Evolutionary conservation across 129 eudicot genomes (phyloP).

Genomic region (Arctium lappa): DNA sequence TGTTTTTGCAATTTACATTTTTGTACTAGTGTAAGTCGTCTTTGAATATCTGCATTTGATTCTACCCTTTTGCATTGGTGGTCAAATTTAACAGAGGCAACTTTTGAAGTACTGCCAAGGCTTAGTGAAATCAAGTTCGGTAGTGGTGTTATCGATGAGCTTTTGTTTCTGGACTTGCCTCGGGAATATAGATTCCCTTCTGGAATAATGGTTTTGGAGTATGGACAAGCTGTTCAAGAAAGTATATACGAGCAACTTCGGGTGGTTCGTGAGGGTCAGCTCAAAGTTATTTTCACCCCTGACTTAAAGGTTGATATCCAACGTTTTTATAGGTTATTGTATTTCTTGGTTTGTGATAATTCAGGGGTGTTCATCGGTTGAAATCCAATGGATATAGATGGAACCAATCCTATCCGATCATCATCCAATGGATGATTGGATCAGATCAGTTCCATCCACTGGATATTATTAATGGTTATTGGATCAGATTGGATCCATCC

Average conservation of each 20-base stretch:
- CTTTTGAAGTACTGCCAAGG: conserved; percentile 92
- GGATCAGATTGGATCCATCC: too few species aligned
- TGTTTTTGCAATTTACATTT: not conserved
- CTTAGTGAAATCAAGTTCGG: conserved; percentile 88
- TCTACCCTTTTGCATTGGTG: conserved; percentile 8
- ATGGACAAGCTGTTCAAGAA: conserved; percentile 91
- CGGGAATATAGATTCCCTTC: conserved; percentile 70
- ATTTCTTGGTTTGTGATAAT: not conserved
- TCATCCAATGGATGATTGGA: too few species aligned
- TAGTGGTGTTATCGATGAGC: conserved; percentile 90
- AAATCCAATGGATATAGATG: too few species aligned
- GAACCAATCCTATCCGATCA: too few species aligned
- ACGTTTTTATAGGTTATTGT: not conserved
- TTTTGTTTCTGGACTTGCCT: conserved; percentile 80
- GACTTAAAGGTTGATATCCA: conserved; percentile 63
- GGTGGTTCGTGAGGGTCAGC: conserved; percentile 96
- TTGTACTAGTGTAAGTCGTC: not conserved
- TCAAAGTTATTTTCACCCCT: conserved; percentile 73
- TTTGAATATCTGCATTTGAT: conserved; percentile 3
- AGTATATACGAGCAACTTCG: conserved; percentile 96
- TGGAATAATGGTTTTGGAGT: conserved; percentile 91
- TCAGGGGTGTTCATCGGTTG: too few species aligned
- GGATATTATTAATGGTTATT: too few species aligned
- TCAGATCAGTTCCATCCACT: too few species aligned
- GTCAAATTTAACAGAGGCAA: conserved; percentile 64